Conservation (phyloP, 768 basidiomycete genomes). For the Grammothele lineata region DNA sequence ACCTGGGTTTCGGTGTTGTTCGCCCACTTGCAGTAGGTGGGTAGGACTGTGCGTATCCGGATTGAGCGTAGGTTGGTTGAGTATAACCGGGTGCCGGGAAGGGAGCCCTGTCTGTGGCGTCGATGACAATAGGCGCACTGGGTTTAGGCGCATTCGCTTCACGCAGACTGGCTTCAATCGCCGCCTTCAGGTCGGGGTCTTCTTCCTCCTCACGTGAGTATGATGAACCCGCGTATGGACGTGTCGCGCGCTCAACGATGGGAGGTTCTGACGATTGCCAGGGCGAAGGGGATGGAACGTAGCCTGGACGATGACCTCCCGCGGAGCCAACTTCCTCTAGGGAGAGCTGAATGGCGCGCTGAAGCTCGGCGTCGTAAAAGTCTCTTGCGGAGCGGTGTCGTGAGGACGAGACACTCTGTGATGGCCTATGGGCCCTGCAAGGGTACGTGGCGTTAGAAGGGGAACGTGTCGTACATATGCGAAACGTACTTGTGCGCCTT, state of each 20-base stretch:
- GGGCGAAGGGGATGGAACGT: constrained; percentile 61
- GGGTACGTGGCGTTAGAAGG: constrained; percentile 16
- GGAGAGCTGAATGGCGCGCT: constrained; percentile 89
- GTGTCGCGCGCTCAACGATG: constrained; percentile 49
- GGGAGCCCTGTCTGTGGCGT: constrained; percentile 38
- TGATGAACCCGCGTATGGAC: constrained; percentile 31
- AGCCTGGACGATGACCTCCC: constrained; percentile 54
- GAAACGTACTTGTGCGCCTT: constrained; percentile 56
- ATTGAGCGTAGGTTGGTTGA: too few species aligned
- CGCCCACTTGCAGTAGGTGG: constrained; percentile 30
- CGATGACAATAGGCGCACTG: constrained; percentile 66
- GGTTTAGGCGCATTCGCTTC: constrained; percentile 77
- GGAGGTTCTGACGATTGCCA: constrained; percentile 73
- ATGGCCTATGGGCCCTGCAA: constrained; percentile 47
- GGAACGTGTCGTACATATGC: constrained; percentile 20
- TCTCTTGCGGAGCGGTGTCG: constrained; percentile 57
- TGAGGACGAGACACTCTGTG: constrained; percentile 48
- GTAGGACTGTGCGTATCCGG: constrained; percentile 45
- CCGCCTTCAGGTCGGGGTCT: constrained; percentile 87
- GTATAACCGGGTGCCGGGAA: constrained; percentile 19
- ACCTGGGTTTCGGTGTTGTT: constrained; percentile 35
- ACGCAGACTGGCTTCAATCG: constrained; percentile 92
- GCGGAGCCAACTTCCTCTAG: constrained; percentile 68
- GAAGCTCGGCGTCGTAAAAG: constrained; percentile 80
- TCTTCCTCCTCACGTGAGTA: constrained; percentile 62